These are phyloP conservation scores for Populus alba DNA, from an alignment of 345 rosid species.

Conservation along the genomic window DNA sequence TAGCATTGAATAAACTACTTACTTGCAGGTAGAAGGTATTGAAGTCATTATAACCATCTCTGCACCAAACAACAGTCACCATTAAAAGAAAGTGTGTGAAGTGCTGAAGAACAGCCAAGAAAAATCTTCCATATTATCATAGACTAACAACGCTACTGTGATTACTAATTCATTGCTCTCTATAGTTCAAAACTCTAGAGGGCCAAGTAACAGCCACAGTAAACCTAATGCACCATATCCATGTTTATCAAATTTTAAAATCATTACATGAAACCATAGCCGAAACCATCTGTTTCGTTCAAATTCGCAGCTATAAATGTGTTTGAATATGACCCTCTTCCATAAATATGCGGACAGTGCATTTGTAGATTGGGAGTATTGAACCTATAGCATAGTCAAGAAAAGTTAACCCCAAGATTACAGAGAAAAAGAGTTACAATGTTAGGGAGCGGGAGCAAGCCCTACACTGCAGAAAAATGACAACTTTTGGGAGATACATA, in stretches of 20 bases:
- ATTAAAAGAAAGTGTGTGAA: constrained; percentile 8
- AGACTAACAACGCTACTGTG: background rate
- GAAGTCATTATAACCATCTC: constrained; percentile 99
- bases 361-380: background rate
- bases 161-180: too few species aligned
- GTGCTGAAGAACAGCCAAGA: background rate
- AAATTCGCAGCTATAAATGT: background rate
- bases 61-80: constrained; percentile 44
- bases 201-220: background rate
- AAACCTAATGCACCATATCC: background rate
- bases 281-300: background rate
- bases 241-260: background rate
- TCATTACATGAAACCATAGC: too few species aligned
- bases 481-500: background rate
- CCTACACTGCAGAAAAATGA: background rate
- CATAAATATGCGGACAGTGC: background rate
- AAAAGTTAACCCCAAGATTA: background rate
- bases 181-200: background rate
- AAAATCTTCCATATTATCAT: background rate
- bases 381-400: background rate
- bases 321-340: background rate
- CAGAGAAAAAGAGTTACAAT: background rate
- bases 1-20: constrained; percentile 30
- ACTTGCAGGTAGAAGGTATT: constrained; percentile 98
- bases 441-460: background rate